Percentiles rank a stretch among this genome's conserved stretches.
Conservation (phyloP, 192 early-diverging fungal genomes). For the Entomortierella chlamydospora region DNA sequence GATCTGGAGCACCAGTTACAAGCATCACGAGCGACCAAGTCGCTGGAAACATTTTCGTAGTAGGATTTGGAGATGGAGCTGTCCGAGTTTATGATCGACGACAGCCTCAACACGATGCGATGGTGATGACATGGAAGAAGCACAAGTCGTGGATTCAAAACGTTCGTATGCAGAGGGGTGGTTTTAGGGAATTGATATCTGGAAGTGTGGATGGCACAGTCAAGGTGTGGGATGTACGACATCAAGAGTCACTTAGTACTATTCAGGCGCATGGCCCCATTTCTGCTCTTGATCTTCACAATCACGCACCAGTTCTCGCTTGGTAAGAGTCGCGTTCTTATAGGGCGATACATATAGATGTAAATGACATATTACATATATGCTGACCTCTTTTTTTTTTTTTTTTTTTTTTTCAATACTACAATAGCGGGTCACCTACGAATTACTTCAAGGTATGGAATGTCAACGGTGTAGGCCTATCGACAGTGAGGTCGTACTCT, state of each 20-base stretch:
- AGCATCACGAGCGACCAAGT: conserved; percentile 72
- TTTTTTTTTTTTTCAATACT: conserved; percentile 2
- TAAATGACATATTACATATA: neutral
- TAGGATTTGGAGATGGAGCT: conserved; percentile 79
- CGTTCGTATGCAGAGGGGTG: conserved; percentile 64
- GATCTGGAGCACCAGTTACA: conserved; percentile 67
- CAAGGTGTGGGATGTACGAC: conserved; percentile 72
- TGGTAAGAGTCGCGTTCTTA: conserved; percentile 53
- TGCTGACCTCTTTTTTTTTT: neutral
- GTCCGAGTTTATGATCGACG: conserved; percentile 80
- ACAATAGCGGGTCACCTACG: conserved; percentile 45
- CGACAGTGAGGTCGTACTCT: conserved; percentile 61
- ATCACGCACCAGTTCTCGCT: conserved; percentile 68
- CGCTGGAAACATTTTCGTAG: conserved; percentile 73
- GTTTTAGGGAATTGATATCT: conserved; percentile 71
- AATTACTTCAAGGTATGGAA: conserved; percentile 71
- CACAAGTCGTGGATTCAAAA: conserved; percentile 71
- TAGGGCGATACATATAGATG: too few relatives aligned
- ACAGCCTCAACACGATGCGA: conserved; percentile 61
- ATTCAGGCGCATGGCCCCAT: conserved; percentile 56
- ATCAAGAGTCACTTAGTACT: conserved; percentile 54
- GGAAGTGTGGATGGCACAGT: conserved; percentile 70
- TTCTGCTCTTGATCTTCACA: conserved; percentile 67
- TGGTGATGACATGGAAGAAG: conserved; percentile 69
- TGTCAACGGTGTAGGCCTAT: conserved; percentile 58